Evolutionary conservation across 140 eudicot species (phyloP).

Genomic region (Cichorium intybus): DNA sequence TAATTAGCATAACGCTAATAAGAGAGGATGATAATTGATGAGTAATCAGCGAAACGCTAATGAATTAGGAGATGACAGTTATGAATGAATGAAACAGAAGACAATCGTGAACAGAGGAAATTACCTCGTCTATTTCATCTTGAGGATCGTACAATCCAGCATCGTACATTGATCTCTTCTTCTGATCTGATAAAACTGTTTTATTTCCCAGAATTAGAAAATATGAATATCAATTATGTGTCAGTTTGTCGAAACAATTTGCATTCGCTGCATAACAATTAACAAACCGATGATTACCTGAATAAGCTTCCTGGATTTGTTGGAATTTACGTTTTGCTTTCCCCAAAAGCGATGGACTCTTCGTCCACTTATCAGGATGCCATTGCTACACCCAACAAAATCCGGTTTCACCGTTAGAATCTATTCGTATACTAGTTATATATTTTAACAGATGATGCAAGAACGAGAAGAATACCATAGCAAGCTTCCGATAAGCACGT

Average conservation of each 20-base stretch:
- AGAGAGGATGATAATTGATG: too few relatives aligned
- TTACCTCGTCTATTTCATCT: conserved; percentile 77
- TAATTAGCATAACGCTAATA: not conserved
- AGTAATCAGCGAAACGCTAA: too few relatives aligned
- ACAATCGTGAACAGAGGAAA: not conserved
- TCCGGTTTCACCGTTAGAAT: conserved; percentile 7
- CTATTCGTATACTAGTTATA: not conserved
- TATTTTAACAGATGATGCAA: not conserved
- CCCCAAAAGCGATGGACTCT: conserved; percentile 47
- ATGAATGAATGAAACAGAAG: not conserved
- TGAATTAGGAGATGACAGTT: not conserved
- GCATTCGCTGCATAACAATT: not conserved
- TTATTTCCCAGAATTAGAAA: not conserved
- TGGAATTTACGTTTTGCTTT: conserved; percentile 80
- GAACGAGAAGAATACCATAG: conserved; percentile 55
- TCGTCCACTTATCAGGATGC: conserved; percentile 89
- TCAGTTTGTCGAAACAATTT: not conserved
- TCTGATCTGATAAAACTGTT: conserved; percentile 75
- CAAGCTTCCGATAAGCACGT: conserved; percentile 84
- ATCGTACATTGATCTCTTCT: conserved; percentile 68
- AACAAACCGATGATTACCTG: conserved; percentile 37
- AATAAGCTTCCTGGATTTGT: conserved; percentile 89
- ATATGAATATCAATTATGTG: not conserved
- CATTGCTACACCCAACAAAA: conserved; percentile 64
- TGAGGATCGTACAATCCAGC: conserved; percentile 63